Conservation (phyloP, 75 land plant genomes). For the Picea sitchensis region DNA sequence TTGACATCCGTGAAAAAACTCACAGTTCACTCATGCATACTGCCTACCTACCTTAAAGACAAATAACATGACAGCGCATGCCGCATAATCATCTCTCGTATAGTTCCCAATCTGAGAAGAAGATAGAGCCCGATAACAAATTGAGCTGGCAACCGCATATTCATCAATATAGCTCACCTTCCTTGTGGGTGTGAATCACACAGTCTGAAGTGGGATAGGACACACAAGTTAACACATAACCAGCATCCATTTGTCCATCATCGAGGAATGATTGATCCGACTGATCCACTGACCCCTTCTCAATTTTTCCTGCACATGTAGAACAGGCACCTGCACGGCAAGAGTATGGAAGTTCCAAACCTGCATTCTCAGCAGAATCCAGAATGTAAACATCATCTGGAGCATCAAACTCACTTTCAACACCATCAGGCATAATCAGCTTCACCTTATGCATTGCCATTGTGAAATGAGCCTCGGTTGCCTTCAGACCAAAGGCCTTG, state of each 20-base stretch:
- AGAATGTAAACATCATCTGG: conserved; percentile 33
- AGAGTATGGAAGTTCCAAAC: conserved; percentile 34
- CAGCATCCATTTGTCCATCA: conserved; percentile 20
- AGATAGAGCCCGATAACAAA: too few species aligned
- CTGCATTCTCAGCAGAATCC: conserved; percentile 30
- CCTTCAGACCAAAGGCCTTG: neutral
- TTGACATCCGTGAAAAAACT: too few species aligned
- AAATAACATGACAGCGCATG: too few species aligned
- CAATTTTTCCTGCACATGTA: conserved; percentile 30
- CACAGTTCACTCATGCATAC: too few species aligned
- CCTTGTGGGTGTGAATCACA: conserved; percentile 35
- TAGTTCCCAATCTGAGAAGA: too few species aligned
- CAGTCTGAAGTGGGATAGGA: conserved; percentile 28
- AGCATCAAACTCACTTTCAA: conserved; percentile 8
- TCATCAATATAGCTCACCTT: conserved; percentile 12
- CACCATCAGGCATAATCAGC: conserved; percentile 18
- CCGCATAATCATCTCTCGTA: too few species aligned
- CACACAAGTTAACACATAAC: conserved; percentile 36
- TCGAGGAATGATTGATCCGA: conserved; percentile 36
- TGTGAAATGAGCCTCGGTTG: neutral
- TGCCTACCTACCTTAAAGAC: too few species aligned
- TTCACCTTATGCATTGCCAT: conserved; percentile 35
- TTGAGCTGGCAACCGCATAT: too few species aligned
- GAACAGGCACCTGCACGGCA: conserved; percentile 52
- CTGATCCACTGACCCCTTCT: conserved; percentile 33